Conservation (phyloP, 768 basidiomycete genomes). For the Phlegmacium glaucopus region DNA sequence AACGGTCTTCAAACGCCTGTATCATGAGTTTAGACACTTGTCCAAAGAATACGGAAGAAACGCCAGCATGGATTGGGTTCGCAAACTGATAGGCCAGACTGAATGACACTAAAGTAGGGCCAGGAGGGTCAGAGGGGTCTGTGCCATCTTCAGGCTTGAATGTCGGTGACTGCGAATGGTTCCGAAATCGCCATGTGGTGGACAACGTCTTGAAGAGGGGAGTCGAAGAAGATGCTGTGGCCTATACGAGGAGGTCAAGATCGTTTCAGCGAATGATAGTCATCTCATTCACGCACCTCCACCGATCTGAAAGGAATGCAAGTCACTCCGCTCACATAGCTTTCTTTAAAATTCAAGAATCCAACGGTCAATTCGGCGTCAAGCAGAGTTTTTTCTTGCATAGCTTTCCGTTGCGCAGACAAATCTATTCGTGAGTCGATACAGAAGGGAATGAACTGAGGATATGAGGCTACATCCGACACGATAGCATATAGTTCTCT, state of each 20-base stretch:
- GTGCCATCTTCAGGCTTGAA: background rate
- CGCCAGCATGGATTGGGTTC: constrained; percentile 78
- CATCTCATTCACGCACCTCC: constrained; percentile 47
- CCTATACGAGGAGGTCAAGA: constrained; percentile 7
- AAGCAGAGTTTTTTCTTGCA: constrained; percentile 43
- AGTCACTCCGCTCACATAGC: constrained; percentile 82
- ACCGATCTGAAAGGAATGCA: constrained; percentile 79
- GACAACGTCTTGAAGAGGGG: constrained; percentile 21
- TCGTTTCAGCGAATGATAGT: background rate
- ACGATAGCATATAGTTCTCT: constrained; percentile 83
- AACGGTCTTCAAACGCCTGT: constrained; percentile 87
- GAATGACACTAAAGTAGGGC: constrained; percentile 78
- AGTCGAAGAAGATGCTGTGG: constrained; percentile 21
- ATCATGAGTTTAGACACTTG: constrained; percentile 89
- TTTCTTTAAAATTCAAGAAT: constrained; percentile 84
- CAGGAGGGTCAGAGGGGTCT: constrained; percentile 17
- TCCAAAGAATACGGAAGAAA: constrained; percentile 84
- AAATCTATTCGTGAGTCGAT: constrained; percentile 63
- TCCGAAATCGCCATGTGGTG: constrained; percentile 22
- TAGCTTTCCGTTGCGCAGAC: constrained; percentile 20
- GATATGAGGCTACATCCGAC: constrained; percentile 84
- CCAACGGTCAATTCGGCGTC: constrained; percentile 87
- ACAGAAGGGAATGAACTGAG: constrained; percentile 88
- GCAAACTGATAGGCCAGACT: constrained; percentile 86
- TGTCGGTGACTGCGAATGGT: background rate